Percentiles rank a stretch among this genome's conserved stretches.
phyloP scores from a whole-genome alignment of 2,329 filamentous ascomycete species.

The Colletotrichum eremochloae region DNA sequence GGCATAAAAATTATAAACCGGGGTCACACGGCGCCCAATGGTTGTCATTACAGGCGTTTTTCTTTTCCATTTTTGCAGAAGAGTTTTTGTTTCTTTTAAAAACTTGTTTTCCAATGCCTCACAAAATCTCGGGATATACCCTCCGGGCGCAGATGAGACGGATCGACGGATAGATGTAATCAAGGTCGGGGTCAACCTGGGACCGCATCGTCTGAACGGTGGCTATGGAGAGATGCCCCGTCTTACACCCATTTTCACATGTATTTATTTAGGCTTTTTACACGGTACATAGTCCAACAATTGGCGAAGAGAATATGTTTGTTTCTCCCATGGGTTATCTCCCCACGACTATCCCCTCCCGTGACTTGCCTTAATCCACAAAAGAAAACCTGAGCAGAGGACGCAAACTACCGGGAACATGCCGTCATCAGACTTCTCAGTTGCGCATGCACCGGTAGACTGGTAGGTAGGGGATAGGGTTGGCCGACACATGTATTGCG shows the following conservation, averaged over 20 bases:
- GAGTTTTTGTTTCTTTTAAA: no score
- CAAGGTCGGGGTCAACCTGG: background rate
- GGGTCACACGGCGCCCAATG: background rate
- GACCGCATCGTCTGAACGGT: background rate
- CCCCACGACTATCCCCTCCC: no score
- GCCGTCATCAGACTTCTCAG: background rate
- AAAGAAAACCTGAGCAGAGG: background rate
- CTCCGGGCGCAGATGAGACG: conserved; percentile 14
- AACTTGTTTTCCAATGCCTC: conserved; percentile 8
- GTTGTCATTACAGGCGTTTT: background rate
- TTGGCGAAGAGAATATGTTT: background rate
- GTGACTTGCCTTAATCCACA: background rate
- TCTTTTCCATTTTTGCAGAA: background rate
- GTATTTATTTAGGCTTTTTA: conserved; percentile 19
- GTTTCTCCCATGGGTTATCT: background rate
- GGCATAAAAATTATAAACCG: conserved; percentile 3
- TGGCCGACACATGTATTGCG: background rate
- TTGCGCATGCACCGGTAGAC: background rate
- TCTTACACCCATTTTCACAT: background rate
- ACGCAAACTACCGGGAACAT: background rate
- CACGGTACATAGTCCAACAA: background rate
- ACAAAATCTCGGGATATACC: conserved; percentile 37
- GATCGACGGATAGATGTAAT: conserved; percentile 4
- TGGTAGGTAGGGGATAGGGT: background rate
- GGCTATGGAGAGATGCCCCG: background rate